A percentile compares a stretch with the other conserved stretches of the same genome.
phyloP scores from a whole-genome alignment of 257 asterid species.

The Penstemon eatonii region DNA sequence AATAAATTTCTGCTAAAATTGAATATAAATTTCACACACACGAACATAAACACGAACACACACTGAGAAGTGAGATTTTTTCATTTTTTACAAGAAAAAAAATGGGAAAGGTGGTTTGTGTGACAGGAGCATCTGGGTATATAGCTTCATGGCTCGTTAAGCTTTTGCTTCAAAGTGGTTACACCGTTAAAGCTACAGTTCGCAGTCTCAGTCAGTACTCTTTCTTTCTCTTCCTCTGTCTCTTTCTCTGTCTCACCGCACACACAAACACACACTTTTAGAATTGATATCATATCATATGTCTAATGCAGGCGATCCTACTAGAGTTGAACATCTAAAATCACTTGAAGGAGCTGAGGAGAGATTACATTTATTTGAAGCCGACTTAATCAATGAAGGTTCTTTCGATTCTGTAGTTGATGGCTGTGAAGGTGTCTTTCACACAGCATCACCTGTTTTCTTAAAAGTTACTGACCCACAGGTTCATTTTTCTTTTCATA shows the following conservation, averaged over 20 bases:
- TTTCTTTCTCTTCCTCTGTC: constrained; percentile 22
- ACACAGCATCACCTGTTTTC: constrained; percentile 59
- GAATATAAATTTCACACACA: not conserved
- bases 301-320: constrained; percentile 46
- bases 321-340: constrained; percentile 44
- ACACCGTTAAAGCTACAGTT: constrained; percentile 64
- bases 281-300: not conserved
- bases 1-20: not conserved
- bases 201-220: constrained; percentile 42
- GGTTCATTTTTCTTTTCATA: constrained; percentile 28
- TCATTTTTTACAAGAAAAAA: not conserved
- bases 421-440: constrained; percentile 67
- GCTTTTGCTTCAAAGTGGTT: constrained; percentile 54
- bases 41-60: no score
- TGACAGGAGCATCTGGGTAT: constrained; percentile 69
- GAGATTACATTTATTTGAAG: constrained; percentile 48
- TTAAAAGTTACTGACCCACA: constrained; percentile 37
- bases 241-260: no score
- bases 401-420: constrained; percentile 52
- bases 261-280: no score
- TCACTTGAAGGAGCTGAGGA: constrained; percentile 62
- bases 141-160: constrained; percentile 70
- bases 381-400: constrained; percentile 49
- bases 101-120: constrained; percentile 51
- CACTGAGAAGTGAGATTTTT: not conserved